Conservation (phyloP, 2,329 filamentous ascomycete species). For the Coniella lustricola region DNA sequence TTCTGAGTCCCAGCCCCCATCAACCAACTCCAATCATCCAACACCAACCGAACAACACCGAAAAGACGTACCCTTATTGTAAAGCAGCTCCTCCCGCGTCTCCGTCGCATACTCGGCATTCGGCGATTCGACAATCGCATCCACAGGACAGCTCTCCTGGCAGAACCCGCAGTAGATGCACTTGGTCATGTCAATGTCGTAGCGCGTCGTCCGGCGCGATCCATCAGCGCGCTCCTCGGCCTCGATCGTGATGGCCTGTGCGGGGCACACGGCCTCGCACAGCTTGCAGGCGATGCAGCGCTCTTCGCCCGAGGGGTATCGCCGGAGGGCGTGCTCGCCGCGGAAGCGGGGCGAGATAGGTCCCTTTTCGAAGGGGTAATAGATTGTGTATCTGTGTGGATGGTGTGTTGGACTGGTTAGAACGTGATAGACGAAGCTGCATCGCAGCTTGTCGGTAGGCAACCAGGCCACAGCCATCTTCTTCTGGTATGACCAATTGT, state of each 20-base stretch:
- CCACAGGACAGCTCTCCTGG: constrained; percentile 97
- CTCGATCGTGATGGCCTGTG: constrained; percentile 97
- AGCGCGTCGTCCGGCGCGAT: constrained; percentile 88
- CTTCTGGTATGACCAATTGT: too few relatives aligned
- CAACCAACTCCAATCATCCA: too few relatives aligned
- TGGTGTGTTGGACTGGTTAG: neutral
- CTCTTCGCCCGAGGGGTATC: constrained; percentile 96
- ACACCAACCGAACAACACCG: neutral
- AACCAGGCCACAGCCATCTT: too few relatives aligned
- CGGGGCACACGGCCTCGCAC: constrained; percentile 96
- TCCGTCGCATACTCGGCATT: constrained; percentile 58
- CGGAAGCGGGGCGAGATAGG: constrained; percentile 97
- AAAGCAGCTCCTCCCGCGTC: constrained; percentile 84
- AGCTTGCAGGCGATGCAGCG: constrained; percentile 99
- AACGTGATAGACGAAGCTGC: too few relatives aligned
- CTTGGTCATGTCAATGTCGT: constrained; percentile 99
- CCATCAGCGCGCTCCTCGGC: constrained; percentile 96
- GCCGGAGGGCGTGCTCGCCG: constrained; percentile 91
- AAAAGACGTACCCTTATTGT: constrained; percentile 78
- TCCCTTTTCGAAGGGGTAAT: constrained; percentile 98
- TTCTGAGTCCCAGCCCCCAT: too few relatives aligned
- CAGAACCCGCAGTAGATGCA: constrained; percentile 99
- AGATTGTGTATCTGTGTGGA: constrained; percentile 79
- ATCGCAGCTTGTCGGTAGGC: too few relatives aligned
- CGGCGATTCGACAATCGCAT: constrained; percentile 69